Evolutionary conservation across 2,329 filamentous ascomycete species (phyloP).

Genomic region (Sclerotiophoma versabilis): DNA sequence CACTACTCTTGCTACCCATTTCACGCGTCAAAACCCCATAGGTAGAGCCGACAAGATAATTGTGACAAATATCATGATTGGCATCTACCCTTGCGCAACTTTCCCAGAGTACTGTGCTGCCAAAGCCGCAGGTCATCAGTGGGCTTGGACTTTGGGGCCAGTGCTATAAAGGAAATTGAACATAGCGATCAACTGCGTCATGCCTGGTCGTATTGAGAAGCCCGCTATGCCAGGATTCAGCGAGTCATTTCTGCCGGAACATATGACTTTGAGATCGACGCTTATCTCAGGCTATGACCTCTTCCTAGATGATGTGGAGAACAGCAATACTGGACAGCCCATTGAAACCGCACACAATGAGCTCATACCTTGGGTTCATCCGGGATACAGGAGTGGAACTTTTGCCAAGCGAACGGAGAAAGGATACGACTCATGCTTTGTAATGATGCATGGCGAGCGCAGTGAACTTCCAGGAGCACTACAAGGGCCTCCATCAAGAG

Average conservation of each 20-base stretch:
- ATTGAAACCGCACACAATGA: background rate
- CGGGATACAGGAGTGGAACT: background rate
- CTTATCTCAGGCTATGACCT: background rate
- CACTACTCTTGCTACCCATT: slow-evolving; percentile 59
- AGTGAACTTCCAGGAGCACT: slow-evolving; percentile 52
- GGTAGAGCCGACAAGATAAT: slow-evolving; percentile 55
- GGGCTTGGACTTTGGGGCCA: slow-evolving; percentile 36
- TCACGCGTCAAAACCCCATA: slow-evolving; percentile 59
- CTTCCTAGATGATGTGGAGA: background rate
- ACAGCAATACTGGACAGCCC: background rate
- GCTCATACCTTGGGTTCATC: background rate
- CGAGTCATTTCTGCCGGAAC: slow-evolving; percentile 30
- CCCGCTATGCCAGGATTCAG: slow-evolving; percentile 48
- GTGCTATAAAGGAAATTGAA: slow-evolving; percentile 51
- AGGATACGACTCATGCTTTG: background rate
- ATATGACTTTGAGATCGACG: slow-evolving; percentile 45
- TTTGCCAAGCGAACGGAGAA: background rate
- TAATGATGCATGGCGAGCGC: slow-evolving; percentile 51
- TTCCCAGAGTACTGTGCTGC: slow-evolving; percentile 61
- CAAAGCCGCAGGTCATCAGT: slow-evolving; percentile 54
- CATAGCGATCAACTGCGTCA: slow-evolving; percentile 58
- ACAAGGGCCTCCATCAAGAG: slow-evolving; percentile 31
- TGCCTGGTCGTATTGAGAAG: slow-evolving; percentile 58
- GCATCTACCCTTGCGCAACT: slow-evolving; percentile 53
- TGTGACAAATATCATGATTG: slow-evolving; percentile 54